Conservation (phyloP, 176 grass and related monocot species). For the Puya raimondii region DNA sequence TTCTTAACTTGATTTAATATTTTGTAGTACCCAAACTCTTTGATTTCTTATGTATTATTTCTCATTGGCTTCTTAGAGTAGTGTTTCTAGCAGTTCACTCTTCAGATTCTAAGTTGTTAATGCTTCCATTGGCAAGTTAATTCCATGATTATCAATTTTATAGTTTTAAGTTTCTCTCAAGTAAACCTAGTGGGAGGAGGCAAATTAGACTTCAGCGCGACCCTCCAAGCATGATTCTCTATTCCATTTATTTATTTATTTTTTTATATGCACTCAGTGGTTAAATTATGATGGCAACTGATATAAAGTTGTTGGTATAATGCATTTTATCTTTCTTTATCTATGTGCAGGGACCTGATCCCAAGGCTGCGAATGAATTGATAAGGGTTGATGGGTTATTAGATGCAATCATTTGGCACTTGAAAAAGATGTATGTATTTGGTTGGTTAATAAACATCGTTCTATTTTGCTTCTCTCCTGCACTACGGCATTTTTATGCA, state of each 20-base stretch:
- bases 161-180: neutral
- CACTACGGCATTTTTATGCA: neutral
- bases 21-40: too few species aligned
- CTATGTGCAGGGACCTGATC: slow-evolving; percentile 66
- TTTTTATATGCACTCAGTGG: too few species aligned
- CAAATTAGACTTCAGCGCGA: neutral
- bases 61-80: too few species aligned
- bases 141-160: too few species aligned
- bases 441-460: slow-evolving; percentile 6
- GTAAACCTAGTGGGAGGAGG: neutral
- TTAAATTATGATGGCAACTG: too few species aligned
- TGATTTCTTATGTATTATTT: too few species aligned
- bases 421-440: slow-evolving; percentile 66
- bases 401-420: slow-evolving; percentile 44
- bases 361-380: slow-evolving; percentile 65
- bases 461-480: slow-evolving; percentile 13
- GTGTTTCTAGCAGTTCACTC: too few species aligned
- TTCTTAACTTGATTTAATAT: too few species aligned
- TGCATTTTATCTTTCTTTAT: slow-evolving; percentile 2
- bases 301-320: too few species aligned
- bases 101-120: too few species aligned
- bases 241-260: neutral
- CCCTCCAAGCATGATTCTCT: neutral
- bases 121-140: too few species aligned
- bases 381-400: slow-evolving; percentile 60